Evolutionary conservation across 768 basidiomycete genomes (phyloP), one percentile per base, ranked within the genome.

Genomic region (Floccularia luteovirens): DNA sequence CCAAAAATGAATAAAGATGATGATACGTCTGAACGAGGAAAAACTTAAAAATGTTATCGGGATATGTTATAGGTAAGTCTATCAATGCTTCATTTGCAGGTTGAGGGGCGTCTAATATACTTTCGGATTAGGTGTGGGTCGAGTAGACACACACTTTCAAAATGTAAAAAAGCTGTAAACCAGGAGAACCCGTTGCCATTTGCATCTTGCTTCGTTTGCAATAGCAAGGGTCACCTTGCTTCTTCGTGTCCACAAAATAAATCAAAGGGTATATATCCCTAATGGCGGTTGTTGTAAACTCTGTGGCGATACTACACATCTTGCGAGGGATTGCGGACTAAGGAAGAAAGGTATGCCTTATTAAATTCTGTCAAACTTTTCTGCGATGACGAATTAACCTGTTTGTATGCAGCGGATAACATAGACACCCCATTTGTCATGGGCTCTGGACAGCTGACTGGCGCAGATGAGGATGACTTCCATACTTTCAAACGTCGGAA

Each of bases 391-490:
- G 20, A 20, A 14, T 36, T n/a, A 27, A 21, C 21, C n/a, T n/a
- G n/a, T n/a, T n/a, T n/a, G n/a, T n/a, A 22, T 22, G 17, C 16
- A 41, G 14, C 27, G 14, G 30, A 41, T 8, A 59, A 60, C 16
- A 53, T 59, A 0, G 58, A 72, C 8, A 60, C 64, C 6, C 50
- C 54, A 2, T 48, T 52, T 5, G 48, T 68, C 1, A 47, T 74
- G 0, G 70, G 78, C 13, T 59, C 72, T 5, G 73, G 75, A 13
- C 55, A 55, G 22, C 77, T 68, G 27, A 78, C 73, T 0, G 90
- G 90, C 17, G 83, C 93, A 6, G 93, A 97, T 55, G 93, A 97
- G 58, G 93, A 97, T 53, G 93, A 96, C 56, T 96, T 93, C 62
- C 91, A 92, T 57, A 67, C 68, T 0, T 72, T 91, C 57, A 82